phyloP scores from a whole-genome alignment of 2,329 filamentous ascomycete genomes.

The Xylariales sp. region DNA sequence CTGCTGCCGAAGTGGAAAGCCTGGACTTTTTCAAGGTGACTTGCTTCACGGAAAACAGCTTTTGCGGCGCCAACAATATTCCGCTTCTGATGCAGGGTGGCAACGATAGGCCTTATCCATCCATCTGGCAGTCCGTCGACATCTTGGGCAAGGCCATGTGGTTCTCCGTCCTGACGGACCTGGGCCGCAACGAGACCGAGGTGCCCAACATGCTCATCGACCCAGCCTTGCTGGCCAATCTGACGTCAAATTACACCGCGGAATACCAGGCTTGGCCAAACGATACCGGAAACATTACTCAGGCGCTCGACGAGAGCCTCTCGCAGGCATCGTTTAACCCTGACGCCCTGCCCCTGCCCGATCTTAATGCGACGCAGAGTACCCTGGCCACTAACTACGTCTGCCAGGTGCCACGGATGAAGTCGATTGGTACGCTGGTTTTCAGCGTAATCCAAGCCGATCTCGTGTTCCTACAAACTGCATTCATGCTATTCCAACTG shows the following conservation, averaged over 20 bases:
- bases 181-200: slow-evolving; percentile 8
- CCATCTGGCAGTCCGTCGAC: slow-evolving; percentile 9
- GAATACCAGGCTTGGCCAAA: slow-evolving; percentile 7
- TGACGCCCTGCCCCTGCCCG: no score
- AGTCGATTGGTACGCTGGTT: slow-evolving; percentile 9
- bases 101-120: slow-evolving; percentile 5
- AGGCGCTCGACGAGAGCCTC: not conserved
- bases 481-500: slow-evolving; percentile 12
- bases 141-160: slow-evolving; percentile 12
- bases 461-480: slow-evolving; percentile 11
- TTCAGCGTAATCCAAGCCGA: slow-evolving; percentile 11
- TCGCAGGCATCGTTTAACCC: not conserved
- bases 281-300: not conserved
- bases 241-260: slow-evolving; percentile 12
- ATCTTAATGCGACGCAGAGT: not conserved
- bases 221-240: slow-evolving; percentile 10
- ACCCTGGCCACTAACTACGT: slow-evolving; percentile 9
- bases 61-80: slow-evolving; percentile 6
- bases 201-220: slow-evolving; percentile 13
- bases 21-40: slow-evolving; percentile 10
- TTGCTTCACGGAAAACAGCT: slow-evolving; percentile 7
- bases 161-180: slow-evolving; percentile 12
- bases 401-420: slow-evolving; percentile 11
- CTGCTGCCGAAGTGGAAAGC: slow-evolving; percentile 9
- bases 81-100: slow-evolving; percentile 1